A percentile compares a stretch with the other conserved stretches of the same genome.
phyloP scores from a whole-genome alignment of 2,329 filamentous ascomycete species.

The Dactylonectria macrodidyma region DNA sequence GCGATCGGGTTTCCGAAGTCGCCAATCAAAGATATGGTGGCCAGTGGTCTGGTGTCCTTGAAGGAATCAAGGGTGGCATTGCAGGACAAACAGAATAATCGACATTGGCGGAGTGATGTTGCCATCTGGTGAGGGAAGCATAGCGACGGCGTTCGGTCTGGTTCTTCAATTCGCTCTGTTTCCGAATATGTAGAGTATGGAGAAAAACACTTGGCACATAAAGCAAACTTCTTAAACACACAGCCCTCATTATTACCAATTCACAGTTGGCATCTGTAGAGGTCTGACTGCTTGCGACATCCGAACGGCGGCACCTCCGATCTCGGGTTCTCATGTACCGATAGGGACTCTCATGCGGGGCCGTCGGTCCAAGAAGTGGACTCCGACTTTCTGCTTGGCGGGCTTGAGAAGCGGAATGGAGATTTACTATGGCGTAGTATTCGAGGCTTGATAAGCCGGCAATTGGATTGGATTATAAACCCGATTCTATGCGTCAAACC shows the following conservation, averaged over 20 bases:
- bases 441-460: constrained; percentile 2
- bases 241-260: not conserved
- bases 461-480: not conserved
- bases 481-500: not conserved
- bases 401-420: not conserved
- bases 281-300: not conserved
- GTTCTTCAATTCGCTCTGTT: constrained; percentile 7
- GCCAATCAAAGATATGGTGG: constrained; percentile 60
- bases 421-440: not conserved
- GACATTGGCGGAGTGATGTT: not conserved
- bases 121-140: constrained; percentile 32
- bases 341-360: not conserved
- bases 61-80: constrained; percentile 65
- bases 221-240: too few species aligned
- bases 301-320: not conserved
- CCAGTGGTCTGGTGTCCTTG: constrained; percentile 65
- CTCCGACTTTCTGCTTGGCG: not conserved
- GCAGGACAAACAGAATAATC: constrained; percentile 51
- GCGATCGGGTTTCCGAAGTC: constrained; percentile 69
- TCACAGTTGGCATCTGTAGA: too few species aligned
- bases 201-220: not conserved
- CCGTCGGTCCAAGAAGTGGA: not conserved
- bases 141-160: constrained; percentile 46
- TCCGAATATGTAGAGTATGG: not conserved
- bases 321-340: not conserved